A percentile compares a stretch with the other conserved stretches of the same genome.
These are phyloP conservation scores for Trichoderma sp. DNA, from an alignment of 2,329 filamentous ascomycete species.

Conservation along the genomic window DNA sequence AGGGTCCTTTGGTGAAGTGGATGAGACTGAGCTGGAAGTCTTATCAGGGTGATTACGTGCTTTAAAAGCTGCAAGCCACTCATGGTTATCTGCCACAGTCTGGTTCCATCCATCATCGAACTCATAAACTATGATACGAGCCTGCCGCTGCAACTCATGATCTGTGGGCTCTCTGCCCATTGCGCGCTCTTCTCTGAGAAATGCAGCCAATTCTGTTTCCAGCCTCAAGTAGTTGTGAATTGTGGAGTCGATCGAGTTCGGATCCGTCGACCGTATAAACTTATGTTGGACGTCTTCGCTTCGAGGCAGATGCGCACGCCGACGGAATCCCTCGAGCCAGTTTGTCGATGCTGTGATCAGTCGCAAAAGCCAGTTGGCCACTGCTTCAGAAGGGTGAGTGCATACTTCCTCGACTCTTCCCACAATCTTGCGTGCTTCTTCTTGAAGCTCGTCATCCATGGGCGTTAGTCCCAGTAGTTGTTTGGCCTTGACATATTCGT, in stretches of 20 bases:
- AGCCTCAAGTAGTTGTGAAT: slow-evolving; percentile 62
- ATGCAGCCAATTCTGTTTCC: slow-evolving; percentile 60
- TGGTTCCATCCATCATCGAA: slow-evolving; percentile 67
- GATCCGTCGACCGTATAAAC: slow-evolving; percentile 55
- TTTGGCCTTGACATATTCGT: slow-evolving; percentile 57
- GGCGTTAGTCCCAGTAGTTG: slow-evolving; percentile 60
- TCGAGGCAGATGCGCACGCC: slow-evolving; percentile 60
- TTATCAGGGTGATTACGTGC: slow-evolving; percentile 46
- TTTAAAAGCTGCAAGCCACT: slow-evolving; percentile 59
- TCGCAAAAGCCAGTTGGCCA: slow-evolving; percentile 61
- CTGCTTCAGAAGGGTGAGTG: slow-evolving; percentile 51
- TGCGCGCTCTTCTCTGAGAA: slow-evolving; percentile 50
- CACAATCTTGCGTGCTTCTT: slow-evolving; percentile 62
- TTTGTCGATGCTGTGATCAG: slow-evolving; percentile 52
- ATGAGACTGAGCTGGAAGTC: not conserved
- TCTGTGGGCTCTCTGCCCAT: slow-evolving; percentile 56
- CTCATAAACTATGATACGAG: slow-evolving; percentile 65
- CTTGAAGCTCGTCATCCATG: slow-evolving; percentile 63
- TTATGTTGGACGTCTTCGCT: slow-evolving; percentile 58
- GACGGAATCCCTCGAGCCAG: slow-evolving; percentile 62
- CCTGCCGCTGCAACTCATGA: slow-evolving; percentile 58
- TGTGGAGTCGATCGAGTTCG: slow-evolving; percentile 60
- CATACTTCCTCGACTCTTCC: slow-evolving; percentile 59
- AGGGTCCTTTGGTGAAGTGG: not conserved
- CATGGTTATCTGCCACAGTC: slow-evolving; percentile 60